Percentiles rank a stretch among this genome's conserved stretches.
phyloP scores from a whole-genome alignment of 2,329 filamentous ascomycete species.

The Myriangium duriaei region DNA sequence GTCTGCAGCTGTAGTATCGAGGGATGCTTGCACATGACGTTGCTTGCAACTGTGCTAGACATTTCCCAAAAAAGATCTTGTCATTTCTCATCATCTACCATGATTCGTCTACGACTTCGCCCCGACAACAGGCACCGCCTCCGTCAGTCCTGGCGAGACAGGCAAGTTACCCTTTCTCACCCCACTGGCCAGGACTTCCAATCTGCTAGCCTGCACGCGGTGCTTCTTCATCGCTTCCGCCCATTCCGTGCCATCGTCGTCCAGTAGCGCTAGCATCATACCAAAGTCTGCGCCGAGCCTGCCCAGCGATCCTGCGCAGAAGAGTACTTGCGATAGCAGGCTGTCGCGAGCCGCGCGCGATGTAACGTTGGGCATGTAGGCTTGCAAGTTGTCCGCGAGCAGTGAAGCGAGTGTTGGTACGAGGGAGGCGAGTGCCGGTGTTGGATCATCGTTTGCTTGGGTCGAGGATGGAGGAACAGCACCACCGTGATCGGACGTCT shows the following conservation, averaged over 20 bases:
- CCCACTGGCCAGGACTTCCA: conserved; percentile 44
- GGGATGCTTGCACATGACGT: too few relatives aligned
- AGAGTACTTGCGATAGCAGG: conserved; percentile 80
- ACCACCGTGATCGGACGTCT: conserved; percentile 7
- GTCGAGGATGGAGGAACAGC: background rate
- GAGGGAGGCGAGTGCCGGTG: conserved; percentile 62
- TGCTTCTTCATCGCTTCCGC: conserved; percentile 82
- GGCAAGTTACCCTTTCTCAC: conserved; percentile 27
- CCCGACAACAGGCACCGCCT: too few relatives aligned
- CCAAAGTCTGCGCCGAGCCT: conserved; percentile 87
- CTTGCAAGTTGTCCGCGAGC: conserved; percentile 60
- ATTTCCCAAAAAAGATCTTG: too few relatives aligned
- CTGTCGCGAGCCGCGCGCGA: conserved; percentile 75
- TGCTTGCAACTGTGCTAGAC: too few relatives aligned
- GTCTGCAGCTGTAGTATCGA: too few relatives aligned
- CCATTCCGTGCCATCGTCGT: conserved; percentile 53
- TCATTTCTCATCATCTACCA: too few relatives aligned
- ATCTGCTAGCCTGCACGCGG: conserved; percentile 64
- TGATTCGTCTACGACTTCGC: too few relatives aligned
- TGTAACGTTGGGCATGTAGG: conserved; percentile 68
- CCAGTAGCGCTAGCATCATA: conserved; percentile 60
- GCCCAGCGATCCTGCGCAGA: conserved; percentile 83
- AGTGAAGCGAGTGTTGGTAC: conserved; percentile 71
- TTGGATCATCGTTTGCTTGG: conserved; percentile 10
- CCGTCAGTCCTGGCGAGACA: too few relatives aligned